Evolutionary conservation across 2,329 filamentous ascomycete species (phyloP).

Genomic region (Diaporthe citri): DNA sequence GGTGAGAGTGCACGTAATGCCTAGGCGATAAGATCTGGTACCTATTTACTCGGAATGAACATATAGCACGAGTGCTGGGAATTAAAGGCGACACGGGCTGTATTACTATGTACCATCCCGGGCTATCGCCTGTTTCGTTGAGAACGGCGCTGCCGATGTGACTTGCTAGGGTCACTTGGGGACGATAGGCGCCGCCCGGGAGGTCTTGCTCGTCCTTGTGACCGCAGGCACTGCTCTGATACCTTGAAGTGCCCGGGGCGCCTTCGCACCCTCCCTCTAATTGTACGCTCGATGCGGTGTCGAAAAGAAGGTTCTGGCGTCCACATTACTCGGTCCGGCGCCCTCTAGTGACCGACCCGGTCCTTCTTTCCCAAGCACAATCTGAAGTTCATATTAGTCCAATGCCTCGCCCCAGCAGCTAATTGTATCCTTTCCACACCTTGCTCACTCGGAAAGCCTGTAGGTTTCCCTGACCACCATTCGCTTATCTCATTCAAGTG

Average conservation of each 20-base stretch:
- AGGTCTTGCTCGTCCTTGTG: neutral
- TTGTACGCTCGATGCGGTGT: neutral
- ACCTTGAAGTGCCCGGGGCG: neutral
- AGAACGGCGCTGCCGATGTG: neutral
- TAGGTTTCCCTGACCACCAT: neutral
- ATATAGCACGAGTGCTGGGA: neutral
- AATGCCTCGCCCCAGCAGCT: neutral
- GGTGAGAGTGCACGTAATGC: neutral
- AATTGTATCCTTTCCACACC: neutral
- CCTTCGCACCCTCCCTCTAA: neutral
- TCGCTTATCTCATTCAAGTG: neutral
- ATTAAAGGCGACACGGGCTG: neutral
- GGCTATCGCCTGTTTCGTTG: neutral
- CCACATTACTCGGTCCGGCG: neutral
- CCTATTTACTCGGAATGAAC: neutral
- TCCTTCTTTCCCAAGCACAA: constrained; percentile 25
- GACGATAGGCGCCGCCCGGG: neutral
- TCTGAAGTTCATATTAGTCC: neutral
- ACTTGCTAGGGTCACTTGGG: neutral
- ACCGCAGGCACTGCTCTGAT: neutral
- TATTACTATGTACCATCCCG: neutral
- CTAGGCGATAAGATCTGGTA: neutral
- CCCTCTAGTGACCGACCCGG: neutral
- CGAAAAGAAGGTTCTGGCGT: neutral
- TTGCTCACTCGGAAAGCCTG: neutral